Percentiles rank a stretch among this genome's conserved stretches.
Evolutionary conservation across 2,329 filamentous ascomycete genomes (phyloP).

Genomic region (Botrytis tulipae): DNA sequence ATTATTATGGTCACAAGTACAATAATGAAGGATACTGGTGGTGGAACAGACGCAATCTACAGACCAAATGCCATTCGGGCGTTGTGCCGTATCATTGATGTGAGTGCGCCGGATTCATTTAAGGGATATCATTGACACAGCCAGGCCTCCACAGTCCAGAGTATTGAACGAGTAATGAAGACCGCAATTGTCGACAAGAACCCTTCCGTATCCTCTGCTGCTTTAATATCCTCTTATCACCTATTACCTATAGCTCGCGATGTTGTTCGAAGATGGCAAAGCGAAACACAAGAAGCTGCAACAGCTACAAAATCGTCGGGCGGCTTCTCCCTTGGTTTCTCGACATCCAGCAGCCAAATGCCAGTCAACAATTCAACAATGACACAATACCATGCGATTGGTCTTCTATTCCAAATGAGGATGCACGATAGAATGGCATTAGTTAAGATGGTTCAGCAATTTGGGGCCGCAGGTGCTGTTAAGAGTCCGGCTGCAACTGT

Average conservation of each 20-base stretch:
- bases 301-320: constrained; percentile 84
- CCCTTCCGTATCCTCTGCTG: constrained; percentile 92
- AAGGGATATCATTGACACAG: constrained; percentile 31
- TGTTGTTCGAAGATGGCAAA: constrained; percentile 96
- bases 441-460: constrained; percentile 99
- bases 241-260: constrained; percentile 94
- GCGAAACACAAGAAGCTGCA: constrained; percentile 95
- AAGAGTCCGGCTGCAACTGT: constrained; percentile 94
- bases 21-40: constrained; percentile 99
- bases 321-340: constrained; percentile 89
- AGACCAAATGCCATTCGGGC: constrained; percentile 94
- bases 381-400: constrained; percentile 98
- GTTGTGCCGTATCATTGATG: constrained; percentile 94
- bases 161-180: constrained; percentile 97
- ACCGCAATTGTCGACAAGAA: constrained; percentile 99
- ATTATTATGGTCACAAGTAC: constrained; percentile 99
- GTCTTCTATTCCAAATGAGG: constrained; percentile 95
- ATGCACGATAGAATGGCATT: constrained; percentile 96
- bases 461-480: constrained; percentile 83
- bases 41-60: constrained; percentile 90
- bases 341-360: constrained; percentile 70
- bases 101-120: constrained; percentile 46
- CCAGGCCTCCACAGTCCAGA: constrained; percentile 90
- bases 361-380: constrained; percentile 93
- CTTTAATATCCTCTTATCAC: constrained; percentile 95